These are phyloP conservation scores for Naganishia antarctica DNA, from an alignment of 768 basidiomycete species.

Conservation along the genomic window DNA sequence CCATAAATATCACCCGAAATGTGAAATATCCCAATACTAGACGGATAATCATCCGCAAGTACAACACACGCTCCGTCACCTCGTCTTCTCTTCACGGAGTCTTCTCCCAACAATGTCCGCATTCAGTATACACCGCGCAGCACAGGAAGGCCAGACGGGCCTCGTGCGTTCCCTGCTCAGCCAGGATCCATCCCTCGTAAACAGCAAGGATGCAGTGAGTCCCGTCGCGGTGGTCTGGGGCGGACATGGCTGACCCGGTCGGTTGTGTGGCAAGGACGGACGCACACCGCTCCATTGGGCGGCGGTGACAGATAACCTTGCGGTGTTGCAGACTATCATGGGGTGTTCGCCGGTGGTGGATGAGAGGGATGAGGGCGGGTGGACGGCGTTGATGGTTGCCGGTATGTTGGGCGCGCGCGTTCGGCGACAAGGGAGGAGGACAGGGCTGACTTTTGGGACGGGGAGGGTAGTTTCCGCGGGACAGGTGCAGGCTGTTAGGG, in stretches of 20 bases:
- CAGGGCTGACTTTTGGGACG: neutral
- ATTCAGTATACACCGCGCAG: constrained; percentile 48
- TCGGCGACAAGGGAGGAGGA: neutral
- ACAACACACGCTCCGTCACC: neutral
- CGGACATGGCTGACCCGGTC: neutral
- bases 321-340: constrained; percentile 42
- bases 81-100: too few species aligned
- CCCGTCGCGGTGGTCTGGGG: neutral
- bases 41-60: too few species aligned
- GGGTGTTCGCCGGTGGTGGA: constrained; percentile 43
- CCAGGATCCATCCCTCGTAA: constrained; percentile 41
- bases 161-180: constrained; percentile 43
- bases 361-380: constrained; percentile 42
- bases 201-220: constrained; percentile 47
- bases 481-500: constrained; percentile 42
- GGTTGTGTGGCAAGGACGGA: constrained; percentile 41
- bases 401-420: constrained; percentile 32
- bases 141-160: constrained; percentile 48
- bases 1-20: too few species aligned
- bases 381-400: constrained; percentile 50
- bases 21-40: too few species aligned
- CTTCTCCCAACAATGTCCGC: constrained; percentile 35
- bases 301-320: constrained; percentile 38
- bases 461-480: constrained; percentile 41
- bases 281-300: constrained; percentile 50